Percentiles rank a stretch among this genome's conserved stretches.
These are phyloP conservation scores for Mucor plumbeus DNA, from an alignment of 371 early-diverging fungal genomes.

Conservation along the genomic window DNA sequence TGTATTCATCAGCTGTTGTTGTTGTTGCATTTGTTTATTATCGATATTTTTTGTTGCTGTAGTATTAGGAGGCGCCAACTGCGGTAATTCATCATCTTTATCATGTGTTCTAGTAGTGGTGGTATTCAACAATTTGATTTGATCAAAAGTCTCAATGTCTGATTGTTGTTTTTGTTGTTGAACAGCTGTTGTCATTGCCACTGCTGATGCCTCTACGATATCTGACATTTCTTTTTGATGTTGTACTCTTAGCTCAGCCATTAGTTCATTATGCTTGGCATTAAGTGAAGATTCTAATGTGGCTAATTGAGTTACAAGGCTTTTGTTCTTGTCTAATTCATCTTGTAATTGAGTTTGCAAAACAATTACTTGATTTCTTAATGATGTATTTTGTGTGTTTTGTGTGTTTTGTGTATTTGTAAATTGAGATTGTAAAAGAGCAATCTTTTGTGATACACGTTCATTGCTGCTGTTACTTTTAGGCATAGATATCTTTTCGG, in stretches of 20 bases:
- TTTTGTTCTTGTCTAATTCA: not conserved
- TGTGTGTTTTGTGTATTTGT: not conserved
- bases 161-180: not conserved
- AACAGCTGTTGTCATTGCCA: not conserved
- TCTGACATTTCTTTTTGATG: slow-evolving; percentile 2
- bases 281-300: not conserved
- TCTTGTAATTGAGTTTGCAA: not conserved
- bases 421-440: slow-evolving; percentile 1
- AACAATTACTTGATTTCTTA: not conserved
- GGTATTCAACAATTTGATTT: not conserved
- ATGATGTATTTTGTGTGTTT: not conserved
- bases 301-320: not conserved
- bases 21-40: not conserved
- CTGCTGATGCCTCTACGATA: not conserved
- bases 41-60: not conserved
- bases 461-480: not conserved
- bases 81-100: not conserved
- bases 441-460: slow-evolving; percentile 9
- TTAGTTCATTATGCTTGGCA: not conserved
- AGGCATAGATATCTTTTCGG: not conserved
- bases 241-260: not conserved
- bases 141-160: no score
- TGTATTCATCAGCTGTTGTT: slow-evolving; percentile 4
- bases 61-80: not conserved
- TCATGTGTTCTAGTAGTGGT: not conserved